Evolutionary conservation across 257 asterid genomes (phyloP).

Genomic region (Cynanchum wilfordii): DNA sequence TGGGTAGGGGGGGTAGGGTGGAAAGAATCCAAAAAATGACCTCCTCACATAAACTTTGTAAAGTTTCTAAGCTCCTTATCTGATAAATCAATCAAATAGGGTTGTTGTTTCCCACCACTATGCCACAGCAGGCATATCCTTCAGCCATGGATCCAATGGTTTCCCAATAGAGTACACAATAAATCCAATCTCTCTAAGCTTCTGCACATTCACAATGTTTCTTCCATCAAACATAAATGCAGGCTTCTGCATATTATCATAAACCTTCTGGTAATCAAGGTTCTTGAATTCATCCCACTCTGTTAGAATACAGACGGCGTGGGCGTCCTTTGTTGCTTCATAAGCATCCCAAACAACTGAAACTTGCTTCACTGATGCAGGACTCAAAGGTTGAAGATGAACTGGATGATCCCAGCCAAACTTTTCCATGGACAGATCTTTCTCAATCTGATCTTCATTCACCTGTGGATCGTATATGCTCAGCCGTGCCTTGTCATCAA

Average conservation of each 20-base stretch:
- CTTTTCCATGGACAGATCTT: constrained; percentile 67
- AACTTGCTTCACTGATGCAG: constrained; percentile 59
- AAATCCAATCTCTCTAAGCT: constrained; percentile 71
- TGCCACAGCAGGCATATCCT: constrained; percentile 76
- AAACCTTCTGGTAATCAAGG: constrained; percentile 61
- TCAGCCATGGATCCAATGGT: constrained; percentile 77
- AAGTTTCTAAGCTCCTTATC: background rate
- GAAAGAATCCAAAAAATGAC: constrained; percentile 10
- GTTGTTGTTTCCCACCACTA: constrained; percentile 11
- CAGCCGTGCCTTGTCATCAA: constrained; percentile 63
- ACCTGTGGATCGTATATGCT: constrained; percentile 81
- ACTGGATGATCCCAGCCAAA: constrained; percentile 87
- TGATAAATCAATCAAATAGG: background rate
- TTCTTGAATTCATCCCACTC: constrained; percentile 84
- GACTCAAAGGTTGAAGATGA: constrained; percentile 76
- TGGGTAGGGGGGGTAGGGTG: too few relatives aligned
- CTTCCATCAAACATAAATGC: constrained; percentile 71
- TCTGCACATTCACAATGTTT: constrained; percentile 45
- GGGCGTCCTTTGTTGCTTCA: constrained; percentile 59
- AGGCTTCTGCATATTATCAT: constrained; percentile 75
- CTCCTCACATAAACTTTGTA: background rate
- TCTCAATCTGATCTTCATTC: constrained; percentile 67
- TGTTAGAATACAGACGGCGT: constrained; percentile 62
- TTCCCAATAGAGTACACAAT: constrained; percentile 72
- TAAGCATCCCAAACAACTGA: constrained; percentile 62